Base-by-base conservation (phyloP, 2,329 filamentous ascomycete species). In the Simplicillium sp. region DNA sequence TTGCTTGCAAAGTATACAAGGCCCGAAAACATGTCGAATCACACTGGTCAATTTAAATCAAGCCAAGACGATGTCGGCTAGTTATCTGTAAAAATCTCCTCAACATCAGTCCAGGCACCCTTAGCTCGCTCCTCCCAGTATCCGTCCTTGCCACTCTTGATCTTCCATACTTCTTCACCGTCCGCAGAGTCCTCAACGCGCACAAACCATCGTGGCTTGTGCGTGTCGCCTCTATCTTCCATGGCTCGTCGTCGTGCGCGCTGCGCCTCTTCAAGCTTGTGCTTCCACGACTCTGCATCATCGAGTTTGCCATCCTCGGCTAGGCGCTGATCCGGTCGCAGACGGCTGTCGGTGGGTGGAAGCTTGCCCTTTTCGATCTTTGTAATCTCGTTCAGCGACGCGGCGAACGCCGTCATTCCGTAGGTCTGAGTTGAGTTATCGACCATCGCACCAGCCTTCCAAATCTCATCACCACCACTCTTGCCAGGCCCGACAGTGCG, bases 41-140 rank as follows among this genome's bases (percentile, higher is more conserved):
- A 6, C 6, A 25, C 20, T 25, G 20, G 20, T 25, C 20, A 25
- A 25, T 25, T 25, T 25, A 5, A n/a, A 25, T 25, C 20, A 25
- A 25, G 20, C 20, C 20, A 25, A 25, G 9, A 25, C 20, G 20
- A 25, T 25, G 20, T 25, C 20, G 6, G 20, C 20, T 25, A 25
- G 20, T 40, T 45, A 29, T 54, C 54, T 12, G 56, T 52, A 49
- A 75, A 80, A 39, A 80, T 65, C 36, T 74, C 62, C 47, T 69
- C 64, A 29, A 77, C 59, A 5, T 71, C 72, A 4, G 55, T 59
- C 87, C 86, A 95, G 42, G 68, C 68, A 2, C 81, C 81, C 48
- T 67, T 75, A 3, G 70, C 73, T 45, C 90, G 75, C 62, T 87
- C 82, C 56, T 95, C 89, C 92, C 92, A 98, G 63, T 98, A 98